phyloP scores from a whole-genome alignment of 805 yeast species.

The Candida caryicola region DNA sequence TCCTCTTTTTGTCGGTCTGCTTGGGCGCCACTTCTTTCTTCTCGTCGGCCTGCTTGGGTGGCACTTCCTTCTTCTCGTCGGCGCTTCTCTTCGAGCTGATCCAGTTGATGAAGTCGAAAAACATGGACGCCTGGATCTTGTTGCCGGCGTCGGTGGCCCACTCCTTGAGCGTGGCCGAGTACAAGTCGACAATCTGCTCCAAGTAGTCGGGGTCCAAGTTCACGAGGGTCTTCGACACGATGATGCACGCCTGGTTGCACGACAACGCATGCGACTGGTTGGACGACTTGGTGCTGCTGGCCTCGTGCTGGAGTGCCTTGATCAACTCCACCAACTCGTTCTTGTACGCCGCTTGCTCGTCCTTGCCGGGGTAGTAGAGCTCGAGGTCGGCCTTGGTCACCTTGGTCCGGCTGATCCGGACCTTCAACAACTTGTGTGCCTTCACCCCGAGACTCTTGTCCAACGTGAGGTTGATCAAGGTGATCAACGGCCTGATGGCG shows the following conservation, averaged over 20 bases:
- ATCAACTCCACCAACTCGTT: constrained; percentile 28
- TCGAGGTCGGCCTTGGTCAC: constrained; percentile 21
- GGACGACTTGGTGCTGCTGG: constrained; percentile 39
- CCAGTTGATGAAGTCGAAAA: constrained; percentile 82
- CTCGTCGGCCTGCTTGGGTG: too few relatives aligned
- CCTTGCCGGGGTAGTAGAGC: constrained; percentile 12
- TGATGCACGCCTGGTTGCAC: constrained; percentile 64
- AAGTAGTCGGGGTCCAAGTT: constrained; percentile 33
- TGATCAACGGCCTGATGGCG: constrained; percentile 54
- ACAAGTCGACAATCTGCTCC: constrained; percentile 51
- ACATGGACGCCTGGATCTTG: constrained; percentile 54
- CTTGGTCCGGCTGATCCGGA: constrained; percentile 52
- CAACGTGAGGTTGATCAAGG: constrained; percentile 61
- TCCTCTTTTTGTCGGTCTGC: too few relatives aligned
- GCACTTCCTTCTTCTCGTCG: too few relatives aligned
- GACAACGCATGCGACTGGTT: constrained; percentile 53
- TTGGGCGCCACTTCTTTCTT: too few relatives aligned
- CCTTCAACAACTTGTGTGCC: constrained; percentile 68
- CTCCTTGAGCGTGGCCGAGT: constrained; percentile 49
- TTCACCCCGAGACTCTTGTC: constrained; percentile 71
- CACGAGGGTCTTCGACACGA: constrained; percentile 55
- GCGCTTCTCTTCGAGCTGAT: constrained; percentile 49
- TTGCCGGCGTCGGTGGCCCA: constrained; percentile 57
- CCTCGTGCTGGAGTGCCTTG: constrained; percentile 41
- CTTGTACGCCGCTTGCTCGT: constrained; percentile 16